Evolutionary conservation across 352 stramenopile species (phyloP), one percentile per base, ranked within the genome.

Genomic region (Globisporangium lucens): DNA sequence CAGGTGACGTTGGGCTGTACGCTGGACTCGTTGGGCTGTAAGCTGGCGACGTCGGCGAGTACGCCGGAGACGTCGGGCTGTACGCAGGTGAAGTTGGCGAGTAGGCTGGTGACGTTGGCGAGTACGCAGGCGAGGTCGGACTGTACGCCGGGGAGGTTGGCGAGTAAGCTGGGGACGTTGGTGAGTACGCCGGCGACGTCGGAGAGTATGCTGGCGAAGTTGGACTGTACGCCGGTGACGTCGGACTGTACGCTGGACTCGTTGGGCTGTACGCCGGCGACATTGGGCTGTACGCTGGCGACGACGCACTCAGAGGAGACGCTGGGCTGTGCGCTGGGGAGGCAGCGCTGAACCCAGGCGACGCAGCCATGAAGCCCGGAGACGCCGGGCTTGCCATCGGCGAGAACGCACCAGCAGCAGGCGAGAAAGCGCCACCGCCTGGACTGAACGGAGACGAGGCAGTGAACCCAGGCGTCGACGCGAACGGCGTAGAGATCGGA

Each of bases 1-100:
- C 93, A 29, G 95, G 93, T 85, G 72, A 87, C 87, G 90, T 97
- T 36, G 93, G 90, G 4, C 58, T 84, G 71, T 98, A 98, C 0
- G 90, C 91, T 22, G 96, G 95, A 30, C 75, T 94, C 60, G 83
- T 91, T 35, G 80, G 84, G 6, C 58, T 80, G 73, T 91, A 94
- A 12, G 85, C 80, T n/a, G 82, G 82, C 0, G 76, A 91, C n/a
- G 85, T 92, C 13, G 83, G 82, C 36, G 47, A 78, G 62, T 90
- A 91, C 46, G 76, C 81, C 9, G 81, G 83, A 12, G 79, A 85
- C 22, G 83, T 91, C 35, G 85, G 85, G 1, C 60, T 74, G 68
- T 94, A 91, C 0, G 82, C 85, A 2, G 84, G 80, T 2, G 64
- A 72, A 2, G 76, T 83, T 15, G 73, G 78, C 0, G 22, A 64